Conservation (phyloP, 805 yeast genomes). For the Komagataella pseudopastoris region DNA sequence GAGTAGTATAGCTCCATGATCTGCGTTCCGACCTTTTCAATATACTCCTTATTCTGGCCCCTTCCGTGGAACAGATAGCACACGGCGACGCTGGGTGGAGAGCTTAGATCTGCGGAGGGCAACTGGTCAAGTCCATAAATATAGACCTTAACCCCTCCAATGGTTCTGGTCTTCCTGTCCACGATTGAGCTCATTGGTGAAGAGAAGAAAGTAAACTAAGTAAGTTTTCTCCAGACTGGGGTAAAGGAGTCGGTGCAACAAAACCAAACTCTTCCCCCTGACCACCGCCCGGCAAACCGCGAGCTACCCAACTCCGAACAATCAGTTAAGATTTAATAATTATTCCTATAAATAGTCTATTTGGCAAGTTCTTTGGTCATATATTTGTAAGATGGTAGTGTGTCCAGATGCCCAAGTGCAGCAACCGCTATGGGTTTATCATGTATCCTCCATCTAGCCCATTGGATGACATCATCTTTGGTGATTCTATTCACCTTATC, state of each 20-base stretch:
- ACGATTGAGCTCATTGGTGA: background rate
- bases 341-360: background rate
- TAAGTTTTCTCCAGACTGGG: background rate
- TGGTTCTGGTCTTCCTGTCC: background rate
- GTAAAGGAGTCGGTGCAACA: background rate
- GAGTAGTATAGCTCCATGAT: background rate
- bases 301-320: background rate
- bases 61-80: background rate
- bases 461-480: conserved; percentile 64
- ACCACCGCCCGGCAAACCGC: background rate
- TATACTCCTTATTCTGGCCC: background rate
- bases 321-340: no score
- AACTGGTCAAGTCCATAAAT: background rate
- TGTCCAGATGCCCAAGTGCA: conserved; percentile 73
- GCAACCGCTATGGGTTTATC: conserved; percentile 79
- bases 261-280: background rate
- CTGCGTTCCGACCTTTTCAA: background rate
- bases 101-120: background rate
- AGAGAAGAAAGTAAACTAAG: background rate
- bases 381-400: conserved; percentile 56
- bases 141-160: background rate
- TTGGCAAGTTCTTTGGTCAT: conserved; percentile 15
- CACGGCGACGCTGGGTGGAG: background rate
- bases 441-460: conserved; percentile 77
- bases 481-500: conserved; percentile 66